Evolutionary conservation across 2,329 filamentous ascomycete genomes (phyloP).

Genomic region (Corynespora cassiicola): DNA sequence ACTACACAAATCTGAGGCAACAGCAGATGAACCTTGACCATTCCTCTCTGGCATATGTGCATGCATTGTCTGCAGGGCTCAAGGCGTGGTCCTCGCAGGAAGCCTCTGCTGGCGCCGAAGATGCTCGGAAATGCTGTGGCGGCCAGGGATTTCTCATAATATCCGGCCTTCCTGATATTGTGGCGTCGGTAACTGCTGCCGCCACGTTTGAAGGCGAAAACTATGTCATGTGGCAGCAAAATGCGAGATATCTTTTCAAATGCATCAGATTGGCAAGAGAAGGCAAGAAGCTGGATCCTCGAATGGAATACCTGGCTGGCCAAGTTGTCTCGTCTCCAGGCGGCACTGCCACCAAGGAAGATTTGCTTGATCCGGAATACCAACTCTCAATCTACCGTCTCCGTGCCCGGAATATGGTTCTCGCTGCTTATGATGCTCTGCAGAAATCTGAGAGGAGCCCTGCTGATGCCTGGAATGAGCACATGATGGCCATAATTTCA

Average conservation of each 20-base stretch:
- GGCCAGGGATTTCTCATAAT: constrained; percentile 48
- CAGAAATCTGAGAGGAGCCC: constrained; percentile 8
- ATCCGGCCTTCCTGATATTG: constrained; percentile 40
- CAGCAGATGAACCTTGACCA: constrained; percentile 46
- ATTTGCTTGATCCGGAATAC: constrained; percentile 22
- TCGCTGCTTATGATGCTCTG: constrained; percentile 10
- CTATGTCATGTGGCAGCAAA: constrained; percentile 50
- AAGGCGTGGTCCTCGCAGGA: constrained; percentile 59
- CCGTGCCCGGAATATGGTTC: constrained; percentile 22
- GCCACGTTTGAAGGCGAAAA: constrained; percentile 51
- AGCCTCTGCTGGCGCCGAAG: constrained; percentile 52
- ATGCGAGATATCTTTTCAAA: constrained; percentile 41
- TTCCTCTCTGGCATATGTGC: constrained; percentile 54
- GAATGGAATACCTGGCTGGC: constrained; percentile 10
- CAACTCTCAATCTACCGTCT: constrained; percentile 30
- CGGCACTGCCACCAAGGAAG: constrained; percentile 13
- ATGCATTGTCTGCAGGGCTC: constrained; percentile 56
- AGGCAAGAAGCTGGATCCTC: constrained; percentile 10
- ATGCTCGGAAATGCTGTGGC: constrained; percentile 45
- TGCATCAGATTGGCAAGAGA: constrained; percentile 10
- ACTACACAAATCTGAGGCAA: constrained; percentile 5
- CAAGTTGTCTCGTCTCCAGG: constrained; percentile 8
- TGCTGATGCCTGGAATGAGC: constrained; percentile 30
- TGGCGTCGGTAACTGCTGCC: constrained; percentile 28
- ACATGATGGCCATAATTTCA: constrained; percentile 33